Evolutionary conservation across 148 eudicot genomes (phyloP).

Genomic region (Euryodendron excelsum): DNA sequence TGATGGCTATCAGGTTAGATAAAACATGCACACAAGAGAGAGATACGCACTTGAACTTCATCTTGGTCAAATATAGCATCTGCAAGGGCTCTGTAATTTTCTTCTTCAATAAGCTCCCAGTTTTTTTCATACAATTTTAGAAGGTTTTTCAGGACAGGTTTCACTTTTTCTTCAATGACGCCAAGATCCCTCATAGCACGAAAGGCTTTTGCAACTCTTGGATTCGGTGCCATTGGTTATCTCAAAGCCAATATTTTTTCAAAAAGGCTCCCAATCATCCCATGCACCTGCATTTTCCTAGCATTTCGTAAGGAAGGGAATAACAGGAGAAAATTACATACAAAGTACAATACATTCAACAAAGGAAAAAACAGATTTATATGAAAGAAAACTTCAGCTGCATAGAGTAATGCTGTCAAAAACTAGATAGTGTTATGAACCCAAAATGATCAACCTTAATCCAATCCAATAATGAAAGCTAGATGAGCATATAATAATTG

Average conservation of each 20-base stretch:
- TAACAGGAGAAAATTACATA: not conserved
- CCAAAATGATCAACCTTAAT: not conserved
- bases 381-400: not conserved
- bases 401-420: not conserved
- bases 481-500: not conserved
- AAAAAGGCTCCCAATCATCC: not conserved
- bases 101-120: constrained; percentile 80
- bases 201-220: constrained; percentile 54
- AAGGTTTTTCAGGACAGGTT: constrained; percentile 72
- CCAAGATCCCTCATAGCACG: constrained; percentile 71
- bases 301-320: constrained; percentile 3
- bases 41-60: constrained; percentile 44
- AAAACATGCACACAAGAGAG: not conserved
- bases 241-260: constrained; percentile 2
- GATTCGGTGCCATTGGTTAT: constrained; percentile 46
- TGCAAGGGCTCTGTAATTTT: constrained; percentile 73
- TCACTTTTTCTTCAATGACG: constrained; percentile 53
- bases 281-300: not conserved
- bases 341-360: not conserved
- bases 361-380: not conserved
- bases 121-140: constrained; percentile 69
- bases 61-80: constrained; percentile 80
- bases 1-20: not conserved
- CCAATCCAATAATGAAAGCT: not conserved
- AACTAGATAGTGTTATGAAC: not conserved